Evolutionary conservation across 768 basidiomycete species (phyloP), one percentile per base, ranked within the genome.

Genomic region (Tricholoma sp.): DNA sequence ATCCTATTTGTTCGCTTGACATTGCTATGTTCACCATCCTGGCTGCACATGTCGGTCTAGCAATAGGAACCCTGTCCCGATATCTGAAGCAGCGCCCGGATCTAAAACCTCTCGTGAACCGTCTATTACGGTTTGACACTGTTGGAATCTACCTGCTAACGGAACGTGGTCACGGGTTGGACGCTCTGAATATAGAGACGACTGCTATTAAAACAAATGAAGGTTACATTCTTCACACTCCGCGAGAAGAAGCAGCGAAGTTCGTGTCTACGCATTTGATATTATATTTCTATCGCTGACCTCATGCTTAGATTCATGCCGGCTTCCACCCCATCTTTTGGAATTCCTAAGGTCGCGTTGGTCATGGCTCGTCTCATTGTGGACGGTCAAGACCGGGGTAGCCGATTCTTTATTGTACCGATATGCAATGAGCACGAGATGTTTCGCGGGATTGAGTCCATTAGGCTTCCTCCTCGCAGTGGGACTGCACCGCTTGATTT

Each of bases 161-260:
- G 0, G 83, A 83, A 68, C 75, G 80, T 8, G 82, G 80, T 1
- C 84, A 85, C 56, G 83, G 82, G 12, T 66, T 84, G n/a, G 83
- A 84, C 47, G 77, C 81, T 1, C 77, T 80, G 60, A 82, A 85
- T 60, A 76, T 84, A 9, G 82, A 85, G 64, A 85, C 84, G 6
- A 85, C 82, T 12, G 84, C 81, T 10, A 81, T 78, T 0, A 74
- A 73, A 55, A 79, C 76, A 1, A 50, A 68, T 2, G 69, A 76
- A 56, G 83, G 82, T 2, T 84, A 79, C 57, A 72, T 81, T 42
- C 75, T 85, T 34, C 69, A 84, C 57, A 81, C 83, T 0, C 82
- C 82, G 36, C 68, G 78, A 36, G 78, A 81, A 59, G 80, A 82
- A 66, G 83, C 82, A 32, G 76, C 80, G 45, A 85, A 85, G 82